phyloP scores from a whole-genome alignment of 345 rosid species.

The Hibiscus mutabilis region DNA sequence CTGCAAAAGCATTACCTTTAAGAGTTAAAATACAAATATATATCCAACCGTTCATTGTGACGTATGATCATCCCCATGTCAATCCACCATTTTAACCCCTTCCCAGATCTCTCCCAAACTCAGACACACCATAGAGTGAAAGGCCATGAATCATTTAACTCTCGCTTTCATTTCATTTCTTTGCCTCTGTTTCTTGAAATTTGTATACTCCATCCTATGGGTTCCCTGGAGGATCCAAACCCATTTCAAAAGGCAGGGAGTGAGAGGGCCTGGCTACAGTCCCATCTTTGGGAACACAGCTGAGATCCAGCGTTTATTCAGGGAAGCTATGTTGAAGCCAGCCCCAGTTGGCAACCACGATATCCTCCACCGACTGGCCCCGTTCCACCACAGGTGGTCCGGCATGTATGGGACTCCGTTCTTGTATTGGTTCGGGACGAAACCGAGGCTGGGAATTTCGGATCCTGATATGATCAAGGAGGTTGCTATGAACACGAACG shows the following conservation, averaged over 20 bases:
- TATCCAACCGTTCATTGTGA: neutral
- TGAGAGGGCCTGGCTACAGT: constrained; percentile 53
- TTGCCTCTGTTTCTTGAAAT: constrained; percentile 26
- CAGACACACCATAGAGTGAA: neutral
- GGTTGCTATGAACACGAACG: constrained; percentile 33
- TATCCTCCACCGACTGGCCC: constrained; percentile 38
- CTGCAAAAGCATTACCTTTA: neutral
- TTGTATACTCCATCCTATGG: constrained; percentile 35
- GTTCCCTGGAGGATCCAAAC: constrained; percentile 45
- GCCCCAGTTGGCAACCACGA: constrained; percentile 30
- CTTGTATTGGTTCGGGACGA: constrained; percentile 72
- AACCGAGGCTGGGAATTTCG: constrained; percentile 52
- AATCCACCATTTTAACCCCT: neutral
- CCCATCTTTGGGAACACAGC: constrained; percentile 52
- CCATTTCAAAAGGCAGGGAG: constrained; percentile 44
- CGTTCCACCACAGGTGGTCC: constrained; percentile 60
- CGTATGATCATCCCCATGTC: too few species aligned
- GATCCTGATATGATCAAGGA: constrained; percentile 63
- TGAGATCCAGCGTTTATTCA: constrained; percentile 37
- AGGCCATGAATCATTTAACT: constrained; percentile 14
- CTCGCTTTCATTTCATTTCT: constrained; percentile 17
- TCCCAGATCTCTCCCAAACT: neutral
- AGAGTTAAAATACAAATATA: neutral
- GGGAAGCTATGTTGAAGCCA: constrained; percentile 42
- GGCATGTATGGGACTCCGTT: constrained; percentile 47